These are phyloP conservation scores for Boeremia exigua DNA, from an alignment of 2,329 filamentous ascomycete species.

Conservation along the genomic window DNA sequence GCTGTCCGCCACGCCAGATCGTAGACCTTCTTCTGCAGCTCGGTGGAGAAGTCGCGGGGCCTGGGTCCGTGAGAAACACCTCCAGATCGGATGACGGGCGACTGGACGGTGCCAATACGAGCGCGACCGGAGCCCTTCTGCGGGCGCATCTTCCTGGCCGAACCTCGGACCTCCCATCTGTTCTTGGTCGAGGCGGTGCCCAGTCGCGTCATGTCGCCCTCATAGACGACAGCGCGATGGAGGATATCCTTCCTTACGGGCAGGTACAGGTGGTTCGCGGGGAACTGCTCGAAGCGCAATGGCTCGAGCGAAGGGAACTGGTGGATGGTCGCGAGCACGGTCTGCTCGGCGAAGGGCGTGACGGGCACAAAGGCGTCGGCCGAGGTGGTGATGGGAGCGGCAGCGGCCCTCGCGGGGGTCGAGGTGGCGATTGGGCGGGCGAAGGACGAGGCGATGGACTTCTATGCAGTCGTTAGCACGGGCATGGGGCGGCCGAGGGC, in stretches of 20 bases:
- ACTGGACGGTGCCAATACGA: conserved; percentile 80
- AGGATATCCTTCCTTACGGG: conserved; percentile 90
- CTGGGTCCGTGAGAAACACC: conserved; percentile 90
- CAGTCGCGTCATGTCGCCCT: conserved; percentile 80
- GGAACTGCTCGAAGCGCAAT: conserved; percentile 76
- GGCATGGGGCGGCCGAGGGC: conserved; percentile 44
- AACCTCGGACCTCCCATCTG: conserved; percentile 81
- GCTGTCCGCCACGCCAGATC: conserved; percentile 95
- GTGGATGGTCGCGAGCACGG: conserved; percentile 85
- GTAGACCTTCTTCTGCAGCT: conserved; percentile 86
- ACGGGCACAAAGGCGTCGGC: conserved; percentile 46
- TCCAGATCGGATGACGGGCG: conserved; percentile 81
- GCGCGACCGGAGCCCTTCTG: conserved; percentile 88
- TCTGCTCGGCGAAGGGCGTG: conserved; percentile 46
- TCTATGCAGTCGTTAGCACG: conserved; percentile 32
- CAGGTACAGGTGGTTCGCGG: conserved; percentile 80
- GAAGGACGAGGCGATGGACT: conserved; percentile 31
- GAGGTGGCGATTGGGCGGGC: conserved; percentile 49
- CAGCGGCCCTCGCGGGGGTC: conserved; percentile 59
- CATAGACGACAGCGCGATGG: conserved; percentile 89
- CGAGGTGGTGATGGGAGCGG: conserved; percentile 52
- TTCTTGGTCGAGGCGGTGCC: conserved; percentile 70
- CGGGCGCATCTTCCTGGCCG: conserved; percentile 77
- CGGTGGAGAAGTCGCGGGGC: conserved; percentile 87
- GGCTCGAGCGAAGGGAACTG: conserved; percentile 90